Conservation (phyloP, 2,329 filamentous ascomycete genomes). For the Ophioceras dolichostomum region DNA sequence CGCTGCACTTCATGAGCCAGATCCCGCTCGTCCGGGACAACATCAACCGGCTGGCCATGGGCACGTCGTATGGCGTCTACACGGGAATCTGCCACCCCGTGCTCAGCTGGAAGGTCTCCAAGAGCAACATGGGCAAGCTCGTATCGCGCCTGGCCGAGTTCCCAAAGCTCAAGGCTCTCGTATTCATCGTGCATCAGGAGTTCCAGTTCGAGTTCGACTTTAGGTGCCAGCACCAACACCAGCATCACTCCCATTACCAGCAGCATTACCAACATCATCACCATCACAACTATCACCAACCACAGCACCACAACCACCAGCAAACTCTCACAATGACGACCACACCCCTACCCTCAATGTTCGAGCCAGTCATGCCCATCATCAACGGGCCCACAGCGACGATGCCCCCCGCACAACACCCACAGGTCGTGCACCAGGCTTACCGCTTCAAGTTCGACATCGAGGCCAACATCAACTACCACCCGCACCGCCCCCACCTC, state of each 20-base stretch:
- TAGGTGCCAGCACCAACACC: too few relatives aligned
- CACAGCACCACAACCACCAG: neutral
- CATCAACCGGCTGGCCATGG: slow-evolving; percentile 27
- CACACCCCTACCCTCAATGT: neutral
- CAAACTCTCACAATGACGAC: neutral
- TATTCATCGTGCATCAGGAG: slow-evolving; percentile 34
- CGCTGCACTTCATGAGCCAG: slow-evolving; percentile 31
- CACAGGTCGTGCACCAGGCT: slow-evolving; percentile 28
- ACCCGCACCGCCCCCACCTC: slow-evolving; percentile 26
- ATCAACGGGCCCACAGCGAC: slow-evolving; percentile 1
- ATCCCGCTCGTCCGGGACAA: slow-evolving; percentile 28
- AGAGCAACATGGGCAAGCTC: slow-evolving; percentile 29
- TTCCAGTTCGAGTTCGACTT: slow-evolving; percentile 30
- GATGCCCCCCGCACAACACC: slow-evolving; percentile 11
- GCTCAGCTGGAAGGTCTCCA: slow-evolving; percentile 29
- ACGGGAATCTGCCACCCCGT: slow-evolving; percentile 31
- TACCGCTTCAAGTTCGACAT: slow-evolving; percentile 35
- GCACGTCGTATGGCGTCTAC: slow-evolving; percentile 31
- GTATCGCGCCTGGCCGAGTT: slow-evolving; percentile 28
- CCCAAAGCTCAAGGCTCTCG: slow-evolving; percentile 23
- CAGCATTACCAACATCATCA: too few relatives aligned
- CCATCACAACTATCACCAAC: slow-evolving; percentile 4
- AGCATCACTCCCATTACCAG: too few relatives aligned
- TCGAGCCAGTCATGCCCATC: neutral
- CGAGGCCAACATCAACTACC: slow-evolving; percentile 30